Evolutionary conservation across 495 filamentous ascomycete species (phyloP).

Genomic region (Neurospora intermedia): DNA sequence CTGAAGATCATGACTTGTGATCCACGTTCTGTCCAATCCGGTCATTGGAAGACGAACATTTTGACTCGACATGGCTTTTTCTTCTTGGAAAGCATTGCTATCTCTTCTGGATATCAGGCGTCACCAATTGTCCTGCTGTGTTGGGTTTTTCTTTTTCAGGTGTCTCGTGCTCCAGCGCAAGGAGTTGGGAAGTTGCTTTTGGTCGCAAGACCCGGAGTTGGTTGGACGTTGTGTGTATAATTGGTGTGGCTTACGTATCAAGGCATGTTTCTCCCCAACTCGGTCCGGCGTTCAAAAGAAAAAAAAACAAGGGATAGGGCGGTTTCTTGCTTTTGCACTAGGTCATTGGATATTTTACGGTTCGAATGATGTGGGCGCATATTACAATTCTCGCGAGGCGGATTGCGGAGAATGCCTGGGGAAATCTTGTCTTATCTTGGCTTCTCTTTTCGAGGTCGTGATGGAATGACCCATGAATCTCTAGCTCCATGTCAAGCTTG

Average conservation of each 20-base stretch:
- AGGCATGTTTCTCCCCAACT: neutral
- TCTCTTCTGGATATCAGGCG: neutral
- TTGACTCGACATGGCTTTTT: neutral
- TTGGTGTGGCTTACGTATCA: neutral
- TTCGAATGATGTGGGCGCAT: neutral
- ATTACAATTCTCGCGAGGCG: neutral
- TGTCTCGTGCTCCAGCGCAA: constrained; percentile 6
- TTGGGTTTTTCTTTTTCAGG: constrained; percentile 2
- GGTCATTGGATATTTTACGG: neutral
- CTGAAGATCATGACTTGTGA: neutral
- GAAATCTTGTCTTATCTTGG: neutral
- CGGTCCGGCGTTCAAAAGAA: constrained; percentile 1
- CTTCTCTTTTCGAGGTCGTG: neutral
- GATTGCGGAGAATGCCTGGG: neutral
- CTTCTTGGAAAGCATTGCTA: neutral
- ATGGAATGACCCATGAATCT: neutral
- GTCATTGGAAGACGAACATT: neutral
- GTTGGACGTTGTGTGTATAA: neutral
- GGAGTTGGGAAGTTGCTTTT: constrained; percentile 7
- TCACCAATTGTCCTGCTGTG: neutral
- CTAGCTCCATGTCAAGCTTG: neutral
- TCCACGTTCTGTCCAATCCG: neutral
- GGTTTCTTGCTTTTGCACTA: neutral
- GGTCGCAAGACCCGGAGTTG: constrained; percentile 3
- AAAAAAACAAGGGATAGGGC: neutral